Evolutionary conservation across 2,329 filamentous ascomycete species (phyloP).

Genomic region (Tolypocladium ophioglossoides): DNA sequence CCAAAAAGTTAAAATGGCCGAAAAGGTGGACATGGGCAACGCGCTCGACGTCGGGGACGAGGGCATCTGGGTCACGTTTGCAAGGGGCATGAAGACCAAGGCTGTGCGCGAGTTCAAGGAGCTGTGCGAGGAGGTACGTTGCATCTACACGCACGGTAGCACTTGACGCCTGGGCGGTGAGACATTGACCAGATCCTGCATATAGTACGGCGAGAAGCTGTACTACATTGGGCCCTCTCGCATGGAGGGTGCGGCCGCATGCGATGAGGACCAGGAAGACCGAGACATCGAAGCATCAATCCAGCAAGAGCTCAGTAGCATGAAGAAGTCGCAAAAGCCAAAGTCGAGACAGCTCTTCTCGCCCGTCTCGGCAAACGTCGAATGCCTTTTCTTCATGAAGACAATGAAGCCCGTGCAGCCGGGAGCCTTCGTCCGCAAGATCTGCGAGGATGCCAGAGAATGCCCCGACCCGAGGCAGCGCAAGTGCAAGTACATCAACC

Average conservation of each 20-base stretch:
- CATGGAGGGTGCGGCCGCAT: constrained; percentile 20
- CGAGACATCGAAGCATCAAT: constrained; percentile 67
- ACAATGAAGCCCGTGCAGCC: constrained; percentile 45
- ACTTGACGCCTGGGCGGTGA: background rate
- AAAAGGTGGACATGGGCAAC: constrained; percentile 29
- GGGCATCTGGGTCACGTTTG: constrained; percentile 72
- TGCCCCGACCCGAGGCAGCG: constrained; percentile 30
- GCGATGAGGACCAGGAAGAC: constrained; percentile 31
- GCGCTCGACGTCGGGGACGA: constrained; percentile 55
- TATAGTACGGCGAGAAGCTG: constrained; percentile 54
- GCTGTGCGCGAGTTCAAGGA: constrained; percentile 56
- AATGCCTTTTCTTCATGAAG: constrained; percentile 54
- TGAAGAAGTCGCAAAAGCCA: constrained; percentile 35
- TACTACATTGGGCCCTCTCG: constrained; percentile 38
- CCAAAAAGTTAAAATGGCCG: constrained; percentile 38
- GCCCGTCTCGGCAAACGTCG: constrained; percentile 43
- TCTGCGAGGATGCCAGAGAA: constrained; percentile 42
- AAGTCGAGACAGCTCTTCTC: constrained; percentile 38
- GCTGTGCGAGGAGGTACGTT: constrained; percentile 54
- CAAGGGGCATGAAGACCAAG: constrained; percentile 59
- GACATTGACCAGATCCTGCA: constrained; percentile 5
- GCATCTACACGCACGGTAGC: background rate
- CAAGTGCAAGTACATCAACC: constrained; percentile 48
- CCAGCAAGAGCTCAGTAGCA: constrained; percentile 55
- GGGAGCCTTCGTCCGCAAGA: constrained; percentile 38